Conservation (phyloP, 352 stramenopile genomes). For the Saprolegnia parasitica region DNA sequence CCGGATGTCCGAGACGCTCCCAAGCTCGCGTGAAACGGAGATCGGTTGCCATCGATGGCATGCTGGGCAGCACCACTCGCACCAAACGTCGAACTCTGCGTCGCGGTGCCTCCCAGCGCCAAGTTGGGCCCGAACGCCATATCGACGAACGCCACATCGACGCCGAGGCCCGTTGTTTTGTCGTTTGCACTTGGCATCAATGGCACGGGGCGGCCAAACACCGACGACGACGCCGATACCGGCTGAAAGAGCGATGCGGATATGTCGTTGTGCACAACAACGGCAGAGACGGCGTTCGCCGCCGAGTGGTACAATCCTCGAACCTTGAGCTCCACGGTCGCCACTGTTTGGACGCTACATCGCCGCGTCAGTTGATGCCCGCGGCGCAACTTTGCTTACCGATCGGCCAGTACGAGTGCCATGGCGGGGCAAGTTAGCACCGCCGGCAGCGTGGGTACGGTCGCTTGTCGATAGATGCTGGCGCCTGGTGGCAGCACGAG, state of each 20-base stretch:
- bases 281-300: conserved; percentile 46
- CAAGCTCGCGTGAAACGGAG: conserved; percentile 41
- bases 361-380: background rate
- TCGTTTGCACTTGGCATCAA: background rate
- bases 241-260: conserved; percentile 40
- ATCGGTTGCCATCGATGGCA: conserved; percentile 62
- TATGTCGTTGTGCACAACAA: conserved; percentile 47
- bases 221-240: background rate
- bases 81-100: conserved; percentile 65
- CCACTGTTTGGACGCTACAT: conserved; percentile 4
- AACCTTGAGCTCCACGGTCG: conserved; percentile 42
- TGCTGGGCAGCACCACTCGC: conserved; percentile 41
- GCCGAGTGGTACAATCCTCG: conserved; percentile 64
- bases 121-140: conserved; percentile 43
- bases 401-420: background rate
- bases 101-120: conserved; percentile 45
- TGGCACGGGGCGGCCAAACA: no score
- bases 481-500: conserved; percentile 38
- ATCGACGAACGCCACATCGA: conserved; percentile 68
- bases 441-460: conserved; percentile 37
- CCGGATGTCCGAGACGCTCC: conserved; percentile 45
- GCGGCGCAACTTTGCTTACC: background rate
- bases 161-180: conserved; percentile 53
- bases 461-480: conserved; percentile 43
- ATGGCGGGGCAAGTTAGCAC: conserved; percentile 32